Conservation (phyloP, 1,284 basidiomycete genomes). For the Apiotrichum montevideense region DNA sequence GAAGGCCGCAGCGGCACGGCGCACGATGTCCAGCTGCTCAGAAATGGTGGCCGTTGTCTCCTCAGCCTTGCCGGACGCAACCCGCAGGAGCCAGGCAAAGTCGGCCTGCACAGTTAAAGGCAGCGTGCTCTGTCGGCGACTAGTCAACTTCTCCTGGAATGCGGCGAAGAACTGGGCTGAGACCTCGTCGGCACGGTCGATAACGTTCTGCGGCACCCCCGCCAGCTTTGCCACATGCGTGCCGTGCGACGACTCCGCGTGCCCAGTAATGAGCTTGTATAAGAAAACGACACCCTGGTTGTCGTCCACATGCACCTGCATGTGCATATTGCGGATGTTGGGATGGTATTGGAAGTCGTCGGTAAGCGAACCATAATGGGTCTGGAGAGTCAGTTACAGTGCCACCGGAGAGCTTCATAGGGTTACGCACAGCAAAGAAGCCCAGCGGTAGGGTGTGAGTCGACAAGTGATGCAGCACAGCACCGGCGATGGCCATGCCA, state of each 20-base stretch:
- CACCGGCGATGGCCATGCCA: conserved; percentile 91
- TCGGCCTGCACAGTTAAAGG: conserved; percentile 78
- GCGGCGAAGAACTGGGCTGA: conserved; percentile 81
- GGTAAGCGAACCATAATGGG: conserved; percentile 47
- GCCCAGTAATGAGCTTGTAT: conserved; percentile 84
- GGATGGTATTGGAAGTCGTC: conserved; percentile 67
- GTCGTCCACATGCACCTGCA: conserved; percentile 87
- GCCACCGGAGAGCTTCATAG: conserved; percentile 1
- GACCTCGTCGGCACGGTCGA: conserved; percentile 76
- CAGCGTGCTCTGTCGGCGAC: conserved; percentile 59
- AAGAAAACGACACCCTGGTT: conserved; percentile 86
- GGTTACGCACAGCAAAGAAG: conserved; percentile 49
- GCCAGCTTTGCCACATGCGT: conserved; percentile 85
- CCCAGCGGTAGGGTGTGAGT: conserved; percentile 77
- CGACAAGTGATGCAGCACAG: conserved; percentile 86
- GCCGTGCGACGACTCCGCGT: conserved; percentile 85
- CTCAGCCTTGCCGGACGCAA: conserved; percentile 5
- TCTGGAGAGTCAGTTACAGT: conserved; percentile 20
- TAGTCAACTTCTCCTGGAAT: conserved; percentile 68
- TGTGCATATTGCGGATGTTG: conserved; percentile 87
- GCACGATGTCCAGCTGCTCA: conserved; percentile 31
- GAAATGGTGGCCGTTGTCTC: conserved; percentile 13
- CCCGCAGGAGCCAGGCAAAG: conserved; percentile 62
- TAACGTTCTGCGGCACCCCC: conserved; percentile 62
- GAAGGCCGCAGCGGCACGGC: conserved; percentile 14